phyloP scores from a whole-genome alignment of 2,329 filamentous ascomycete species.

The Cercospora beticola region DNA sequence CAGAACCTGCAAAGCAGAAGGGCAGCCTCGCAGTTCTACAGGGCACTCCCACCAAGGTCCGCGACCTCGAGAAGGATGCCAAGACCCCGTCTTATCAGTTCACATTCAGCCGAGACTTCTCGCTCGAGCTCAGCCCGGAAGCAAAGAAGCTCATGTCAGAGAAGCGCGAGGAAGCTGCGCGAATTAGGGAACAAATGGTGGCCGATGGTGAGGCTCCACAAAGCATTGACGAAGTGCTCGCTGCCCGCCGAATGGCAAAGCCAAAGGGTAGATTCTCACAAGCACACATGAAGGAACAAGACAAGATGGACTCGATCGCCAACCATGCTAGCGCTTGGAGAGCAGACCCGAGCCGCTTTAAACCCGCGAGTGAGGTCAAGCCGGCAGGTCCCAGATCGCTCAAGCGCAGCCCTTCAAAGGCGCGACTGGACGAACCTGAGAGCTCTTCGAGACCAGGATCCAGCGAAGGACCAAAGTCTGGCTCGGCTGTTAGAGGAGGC shows the following conservation, averaged over 20 bases:
- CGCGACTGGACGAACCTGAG: slow-evolving; percentile 57
- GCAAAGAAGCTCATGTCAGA: slow-evolving; percentile 62
- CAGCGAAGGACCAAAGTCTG: slow-evolving; percentile 23
- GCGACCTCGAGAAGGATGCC: slow-evolving; percentile 36
- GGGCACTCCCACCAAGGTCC: slow-evolving; percentile 59
- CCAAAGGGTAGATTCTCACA: slow-evolving; percentile 84
- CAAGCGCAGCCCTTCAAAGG: slow-evolving; percentile 59
- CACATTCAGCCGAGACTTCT: slow-evolving; percentile 56
- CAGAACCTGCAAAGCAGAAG: slow-evolving; percentile 47
- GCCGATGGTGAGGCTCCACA: slow-evolving; percentile 58
- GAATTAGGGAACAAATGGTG: slow-evolving; percentile 67
- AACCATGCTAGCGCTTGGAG: slow-evolving; percentile 79
- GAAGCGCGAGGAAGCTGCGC: slow-evolving; percentile 68
- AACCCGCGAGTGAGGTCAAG: slow-evolving; percentile 11
- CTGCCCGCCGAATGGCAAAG: slow-evolving; percentile 70
- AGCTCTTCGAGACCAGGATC: slow-evolving; percentile 21
- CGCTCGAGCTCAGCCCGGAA: slow-evolving; percentile 60
- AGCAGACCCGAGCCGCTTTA: slow-evolving; percentile 16
- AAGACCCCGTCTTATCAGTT: slow-evolving; percentile 66
- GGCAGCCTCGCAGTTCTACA: slow-evolving; percentile 49
- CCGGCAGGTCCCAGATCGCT: slow-evolving; percentile 41
- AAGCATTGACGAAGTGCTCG: slow-evolving; percentile 41
- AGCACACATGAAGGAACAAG: slow-evolving; percentile 82
- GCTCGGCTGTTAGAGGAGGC: slow-evolving; percentile 25
- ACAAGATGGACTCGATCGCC: slow-evolving; percentile 96